Evolutionary conservation across 108 stramenopile species (phyloP), one percentile per base, ranked within the genome.

Genomic region (Nitzschia putrida): DNA sequence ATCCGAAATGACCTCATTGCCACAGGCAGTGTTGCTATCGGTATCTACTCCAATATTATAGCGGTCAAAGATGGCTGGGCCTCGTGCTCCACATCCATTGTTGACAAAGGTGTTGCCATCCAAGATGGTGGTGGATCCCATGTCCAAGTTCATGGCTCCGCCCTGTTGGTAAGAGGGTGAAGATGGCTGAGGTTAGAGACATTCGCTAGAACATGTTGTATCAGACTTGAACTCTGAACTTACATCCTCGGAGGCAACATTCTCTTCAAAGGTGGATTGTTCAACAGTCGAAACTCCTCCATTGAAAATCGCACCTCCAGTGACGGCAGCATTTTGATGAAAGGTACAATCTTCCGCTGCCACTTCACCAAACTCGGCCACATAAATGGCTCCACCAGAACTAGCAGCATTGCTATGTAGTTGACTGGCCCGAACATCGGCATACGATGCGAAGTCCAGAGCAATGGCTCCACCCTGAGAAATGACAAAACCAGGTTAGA

Each of bases 11-110:
- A 53, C 45, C 7, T 40, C 13, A 38, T 76, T 76, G 7, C 60
- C 53, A 47, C 74, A 76, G 13, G 53, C 74, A 26, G 67, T 61
- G 53, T 76, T 76, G 18, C 26, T 45, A 8, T 51, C 61, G 21
- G 21, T 41, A 7, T n/a, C 13, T 13, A 63, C 45, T 12, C 23
- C 44, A 18, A 14, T 61, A 12, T 39, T 61, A 54, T 45, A 68
- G 10, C 59, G 24, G 37, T 76, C 66, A 40, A 56, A 60, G 11
- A 76, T 67, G 5, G 74, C 74, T 25, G 74, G 74, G 10, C 74
- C 74, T 20, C 14, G 21, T 3, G 16, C 34, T 18, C 26, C 29
- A 18, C 69, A 54, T 20, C 47, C n/a, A 63, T 76, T 76, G 64
- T 61, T 50, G 9, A 66, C 43, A 25, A 76, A 60, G 3, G 47